phyloP scores from a whole-genome alignment of 768 basidiomycete species.

The Gymnopilus dilepis region DNA sequence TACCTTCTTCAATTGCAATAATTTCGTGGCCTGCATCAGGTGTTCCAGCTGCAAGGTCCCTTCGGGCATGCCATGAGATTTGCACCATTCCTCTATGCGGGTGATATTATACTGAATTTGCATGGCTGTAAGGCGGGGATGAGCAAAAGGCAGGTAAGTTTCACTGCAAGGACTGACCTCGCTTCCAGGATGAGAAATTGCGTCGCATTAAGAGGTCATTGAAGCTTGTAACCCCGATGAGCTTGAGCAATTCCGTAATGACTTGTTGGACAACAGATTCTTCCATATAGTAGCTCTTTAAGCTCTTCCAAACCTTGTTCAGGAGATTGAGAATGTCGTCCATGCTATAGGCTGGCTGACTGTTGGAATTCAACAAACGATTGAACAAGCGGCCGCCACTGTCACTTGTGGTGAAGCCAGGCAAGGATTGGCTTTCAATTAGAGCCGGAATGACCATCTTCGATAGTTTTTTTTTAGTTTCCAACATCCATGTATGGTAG shows the following conservation, averaged over 20 bases:
- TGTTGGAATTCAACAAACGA: constrained; percentile 85
- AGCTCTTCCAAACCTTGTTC: constrained; percentile 97
- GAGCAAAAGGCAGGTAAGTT: not conserved
- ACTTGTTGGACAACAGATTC: constrained; percentile 96
- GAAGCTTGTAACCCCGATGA: constrained; percentile 96
- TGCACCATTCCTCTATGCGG: constrained; percentile 98
- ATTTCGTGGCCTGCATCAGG: constrained; percentile 98
- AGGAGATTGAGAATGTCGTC: constrained; percentile 96
- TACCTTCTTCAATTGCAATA: constrained; percentile 97
- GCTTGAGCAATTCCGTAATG: constrained; percentile 90
- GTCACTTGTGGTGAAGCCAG: constrained; percentile 96
- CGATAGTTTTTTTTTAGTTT: constrained; percentile 92
- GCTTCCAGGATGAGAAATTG: constrained; percentile 99
- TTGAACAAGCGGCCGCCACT: constrained; percentile 94
- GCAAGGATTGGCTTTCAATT: constrained; percentile 96
- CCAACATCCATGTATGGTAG: constrained; percentile 99
- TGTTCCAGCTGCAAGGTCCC: constrained; percentile 97
- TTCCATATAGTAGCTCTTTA: constrained; percentile 99
- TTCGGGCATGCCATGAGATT: constrained; percentile 99
- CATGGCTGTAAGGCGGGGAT: constrained; percentile 70
- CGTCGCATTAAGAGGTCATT: constrained; percentile 98
- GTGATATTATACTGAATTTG: constrained; percentile 99
- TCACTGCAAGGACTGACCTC: constrained; percentile 62
- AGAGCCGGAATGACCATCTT: constrained; percentile 99
- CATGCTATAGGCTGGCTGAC: constrained; percentile 93